Base-by-base conservation (phyloP, 345 rosid genomes). In the Murraya koenigii region DNA sequence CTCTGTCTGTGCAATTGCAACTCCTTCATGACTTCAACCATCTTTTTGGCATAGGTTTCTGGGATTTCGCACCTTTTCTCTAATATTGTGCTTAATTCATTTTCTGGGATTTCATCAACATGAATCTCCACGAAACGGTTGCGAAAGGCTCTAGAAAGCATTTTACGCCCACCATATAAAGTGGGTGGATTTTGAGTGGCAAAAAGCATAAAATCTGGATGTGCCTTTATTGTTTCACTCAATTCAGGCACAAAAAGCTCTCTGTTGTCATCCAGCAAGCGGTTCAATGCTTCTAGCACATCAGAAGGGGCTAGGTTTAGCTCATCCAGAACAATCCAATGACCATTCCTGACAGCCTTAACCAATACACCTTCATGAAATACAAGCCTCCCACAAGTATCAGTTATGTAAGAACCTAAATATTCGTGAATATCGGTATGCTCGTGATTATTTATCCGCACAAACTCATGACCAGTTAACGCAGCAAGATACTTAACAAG, bases 181-280 rank as follows among this genome's bases (percentile, higher is more conserved):
- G 93, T 89, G 26, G 99, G 99, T 15, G 99, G 99, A 80, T 95
- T 95, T 82, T 95, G 99, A 76, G 99, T 95, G 30, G 98, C 98
- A 79, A 95, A 95, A 82, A 95, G 97, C 99, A 93, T 93, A 82
- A 95, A 95, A 78, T 90, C 82, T 36, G 97, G 94, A 88, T 95
- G 99, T 32, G 98, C 97, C 74, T 85, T 78, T 62, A 95, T 80
- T 30, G 94, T 86, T 81, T 93, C 97, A 62, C 86, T 67, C 75
- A 91, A 78, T 80, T 95, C 99, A 77, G 99, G 98, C 72, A 95
- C 94, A 84, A 87, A 92, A 66, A 95, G 94, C 82, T 95, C 99
- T 82, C 99, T 88, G 75, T 95, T 93, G 84, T 95, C 99, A 86
- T 95, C 99, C 70, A 95, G 89, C 87, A 95, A 80, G 59, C 99